A percentile compares a stretch with the other conserved stretches of the same genome.
Evolutionary conservation across 2,329 filamentous ascomycete genomes (phyloP).

Genomic region (Hypoxylon sp.): DNA sequence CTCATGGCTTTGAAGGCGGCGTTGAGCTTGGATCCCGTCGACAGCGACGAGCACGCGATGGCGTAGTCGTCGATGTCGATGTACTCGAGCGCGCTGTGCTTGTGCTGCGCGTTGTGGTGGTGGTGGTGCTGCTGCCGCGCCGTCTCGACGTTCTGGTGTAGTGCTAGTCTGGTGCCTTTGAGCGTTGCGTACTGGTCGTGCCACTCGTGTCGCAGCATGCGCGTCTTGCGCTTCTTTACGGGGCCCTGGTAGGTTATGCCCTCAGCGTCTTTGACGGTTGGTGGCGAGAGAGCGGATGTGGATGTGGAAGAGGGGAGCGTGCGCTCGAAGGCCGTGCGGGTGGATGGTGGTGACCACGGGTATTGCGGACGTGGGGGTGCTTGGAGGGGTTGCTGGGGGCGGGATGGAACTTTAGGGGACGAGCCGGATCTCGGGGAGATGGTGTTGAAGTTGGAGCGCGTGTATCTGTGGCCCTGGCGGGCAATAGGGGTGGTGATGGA

Average conservation of each 20-base stretch:
- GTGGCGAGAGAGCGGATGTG: conserved; percentile 29
- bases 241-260: conserved; percentile 79
- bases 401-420: conserved; percentile 43
- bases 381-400: conserved; percentile 53
- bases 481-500: conserved; percentile 51
- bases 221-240: conserved; percentile 94
- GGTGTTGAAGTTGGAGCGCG: conserved; percentile 45
- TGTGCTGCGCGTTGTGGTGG: conserved; percentile 48
- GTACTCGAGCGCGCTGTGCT: conserved; percentile 72
- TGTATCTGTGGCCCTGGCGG: conserved; percentile 39
- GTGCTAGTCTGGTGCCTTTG: conserved; percentile 75
- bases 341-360: conserved; percentile 61
- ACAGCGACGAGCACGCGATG: conserved; percentile 81
- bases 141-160: conserved; percentile 70
- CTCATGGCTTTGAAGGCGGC: conserved; percentile 86
- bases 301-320: conserved; percentile 53
- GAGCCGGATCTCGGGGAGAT: conserved; percentile 46
- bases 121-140: no score
- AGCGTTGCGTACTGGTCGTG: conserved; percentile 91
- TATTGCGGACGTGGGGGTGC: conserved; percentile 64
- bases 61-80: conserved; percentile 91
- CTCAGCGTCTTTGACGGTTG: conserved; percentile 50
- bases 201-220: conserved; percentile 92
- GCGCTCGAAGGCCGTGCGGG: conserved; percentile 57
- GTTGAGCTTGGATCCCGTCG: conserved; percentile 80